Percentiles rank a stretch among this genome's conserved stretches.
phyloP scores from a whole-genome alignment of 192 early-diverging fungal genomes.

The Rhizoclosmatium globosum region DNA sequence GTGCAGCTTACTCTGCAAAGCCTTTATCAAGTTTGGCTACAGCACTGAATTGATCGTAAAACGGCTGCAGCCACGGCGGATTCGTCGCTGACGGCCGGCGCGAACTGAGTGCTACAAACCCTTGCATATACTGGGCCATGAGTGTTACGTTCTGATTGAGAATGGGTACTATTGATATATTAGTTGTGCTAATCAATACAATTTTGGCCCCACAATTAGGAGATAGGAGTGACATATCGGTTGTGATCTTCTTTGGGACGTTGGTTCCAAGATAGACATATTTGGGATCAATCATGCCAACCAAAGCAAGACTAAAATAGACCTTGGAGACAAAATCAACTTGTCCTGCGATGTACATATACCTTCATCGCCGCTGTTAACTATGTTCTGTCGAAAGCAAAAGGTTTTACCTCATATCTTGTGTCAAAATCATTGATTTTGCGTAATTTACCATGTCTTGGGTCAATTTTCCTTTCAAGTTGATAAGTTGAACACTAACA shows the following conservation, averaged over 20 bases:
- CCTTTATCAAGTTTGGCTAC: not conserved
- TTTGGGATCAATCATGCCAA: not conserved
- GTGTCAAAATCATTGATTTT: not conserved
- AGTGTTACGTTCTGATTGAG: not conserved
- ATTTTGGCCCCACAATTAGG: not conserved
- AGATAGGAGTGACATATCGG: not conserved
- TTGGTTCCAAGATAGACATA: not conserved
- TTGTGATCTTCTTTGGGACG: not conserved
- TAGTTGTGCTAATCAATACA: too few species aligned
- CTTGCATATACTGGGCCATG: not conserved
- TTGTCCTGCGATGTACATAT: conserved; percentile 2
- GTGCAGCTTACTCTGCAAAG: not conserved
- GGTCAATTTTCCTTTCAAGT: not conserved
- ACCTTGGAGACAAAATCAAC: not conserved
- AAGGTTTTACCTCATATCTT: too few species aligned
- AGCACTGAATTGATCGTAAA: not conserved
- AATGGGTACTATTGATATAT: not conserved
- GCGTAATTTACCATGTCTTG: conserved; percentile 9
- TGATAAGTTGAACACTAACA: not conserved
- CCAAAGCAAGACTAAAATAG: not conserved
- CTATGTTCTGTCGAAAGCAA: too few species aligned
- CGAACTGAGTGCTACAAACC: not conserved
- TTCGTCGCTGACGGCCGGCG: not conserved
- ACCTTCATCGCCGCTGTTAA: not conserved
- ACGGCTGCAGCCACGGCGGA: not conserved